These are phyloP conservation scores for Drechmeria coniospora DNA, from an alignment of 2,329 filamentous ascomycete genomes.

Conservation along the genomic window DNA sequence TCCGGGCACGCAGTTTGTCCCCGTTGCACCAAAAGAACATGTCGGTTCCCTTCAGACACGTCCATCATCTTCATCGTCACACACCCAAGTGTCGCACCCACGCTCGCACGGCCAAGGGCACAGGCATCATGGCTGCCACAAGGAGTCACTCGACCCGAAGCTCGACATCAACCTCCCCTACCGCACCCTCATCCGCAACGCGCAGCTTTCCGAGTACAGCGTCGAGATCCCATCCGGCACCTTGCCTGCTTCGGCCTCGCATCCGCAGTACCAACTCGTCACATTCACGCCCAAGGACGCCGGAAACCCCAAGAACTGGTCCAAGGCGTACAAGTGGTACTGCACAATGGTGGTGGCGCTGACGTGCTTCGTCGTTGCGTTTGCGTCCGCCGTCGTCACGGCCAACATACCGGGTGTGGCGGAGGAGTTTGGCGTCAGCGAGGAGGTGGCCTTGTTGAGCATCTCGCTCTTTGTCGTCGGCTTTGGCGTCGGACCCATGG, in stretches of 20 bases:
- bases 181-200: slow-evolving; percentile 42
- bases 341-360: slow-evolving; percentile 71
- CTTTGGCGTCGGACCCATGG: slow-evolving; percentile 68
- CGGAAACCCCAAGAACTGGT: slow-evolving; percentile 78
- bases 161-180: slow-evolving; percentile 46
- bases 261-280: slow-evolving; percentile 33
- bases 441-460: slow-evolving; percentile 56
- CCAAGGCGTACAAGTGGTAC: slow-evolving; percentile 64
- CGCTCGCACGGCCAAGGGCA: background rate
- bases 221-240: slow-evolving; percentile 45
- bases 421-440: slow-evolving; percentile 49
- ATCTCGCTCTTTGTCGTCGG: slow-evolving; percentile 69
- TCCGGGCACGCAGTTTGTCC: background rate
- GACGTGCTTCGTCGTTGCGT: slow-evolving; percentile 61
- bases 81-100: background rate
- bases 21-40: background rate
- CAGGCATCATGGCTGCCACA: slow-evolving; percentile 8
- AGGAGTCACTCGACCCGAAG: slow-evolving; percentile 22
- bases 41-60: background rate
- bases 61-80: background rate
- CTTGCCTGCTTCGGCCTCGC: slow-evolving; percentile 30
- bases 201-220: slow-evolving; percentile 53
- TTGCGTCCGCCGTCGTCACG: slow-evolving; percentile 61
- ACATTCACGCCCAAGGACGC: slow-evolving; percentile 54
- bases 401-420: slow-evolving; percentile 53